Base-by-base conservation (phyloP, 176 grass and related monocot genomes). In the Metroxylon sagu region DNA sequence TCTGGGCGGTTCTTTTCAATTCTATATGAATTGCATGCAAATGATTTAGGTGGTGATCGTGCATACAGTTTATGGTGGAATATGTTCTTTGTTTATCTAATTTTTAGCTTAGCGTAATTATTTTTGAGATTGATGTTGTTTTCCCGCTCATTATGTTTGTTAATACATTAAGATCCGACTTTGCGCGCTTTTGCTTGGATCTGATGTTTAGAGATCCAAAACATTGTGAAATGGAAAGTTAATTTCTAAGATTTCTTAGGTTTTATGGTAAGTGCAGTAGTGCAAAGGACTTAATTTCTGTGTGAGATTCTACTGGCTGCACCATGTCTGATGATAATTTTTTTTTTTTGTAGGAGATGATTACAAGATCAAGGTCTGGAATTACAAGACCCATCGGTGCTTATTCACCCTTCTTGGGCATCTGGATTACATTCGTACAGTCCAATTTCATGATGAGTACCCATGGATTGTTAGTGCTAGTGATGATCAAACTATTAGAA, bases 361-460 rank as follows among this genome's bases (percentile, higher is more conserved):
- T 60, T 95, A 95, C 58, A 95, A 95, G 73, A 95, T 95, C 25
- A 95, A 95, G 69, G 90, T 95, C 39, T 95, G 90, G 85, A 95
- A 89, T 56, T 89, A 95, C 72, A 95, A 95, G 66, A 95, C 85
- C 0, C 89, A 95, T 71, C 82, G 85, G 29, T 95, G 85, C 85
- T 79, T 95, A 10, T 95, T 95, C 71, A 95, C 90, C 14, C 85
- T 95, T 39, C 82, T 85, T 18, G 90, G 90, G 2, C 90, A 95
- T 50, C 82, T 95, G 29, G 90, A 95, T 67, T 95, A 95, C 71
- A 95, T 95, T 43, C 79, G 90, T 19, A 95, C 89, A 0, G 85
- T 95, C 19, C 89, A 95, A 21, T 95, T 95, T 73, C 89, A 95
- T 18, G 73, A 89, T 4, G 85, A 89, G 66, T 74, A 75, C 16